Evolutionary conservation across 2,329 filamentous ascomycete genomes (phyloP).

Genomic region (Phoma sp.): DNA sequence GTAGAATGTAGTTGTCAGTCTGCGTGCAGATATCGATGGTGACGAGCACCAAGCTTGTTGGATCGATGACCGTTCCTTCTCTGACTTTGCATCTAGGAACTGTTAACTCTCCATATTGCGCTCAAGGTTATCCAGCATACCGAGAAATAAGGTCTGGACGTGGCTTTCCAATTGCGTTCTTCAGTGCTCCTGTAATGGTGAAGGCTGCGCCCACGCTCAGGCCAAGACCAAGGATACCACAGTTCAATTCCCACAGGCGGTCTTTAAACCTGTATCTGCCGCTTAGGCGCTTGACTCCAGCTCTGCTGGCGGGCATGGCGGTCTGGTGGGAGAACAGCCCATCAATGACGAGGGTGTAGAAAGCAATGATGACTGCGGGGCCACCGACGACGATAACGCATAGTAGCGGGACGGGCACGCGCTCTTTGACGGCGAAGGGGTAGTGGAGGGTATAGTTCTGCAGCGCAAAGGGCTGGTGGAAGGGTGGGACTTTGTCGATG

Average conservation of each 20-base stretch:
- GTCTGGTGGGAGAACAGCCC: constrained; percentile 62
- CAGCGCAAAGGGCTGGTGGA: constrained; percentile 64
- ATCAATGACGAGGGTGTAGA: constrained; percentile 65
- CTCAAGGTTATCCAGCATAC: constrained; percentile 36
- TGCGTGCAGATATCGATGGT: constrained; percentile 58
- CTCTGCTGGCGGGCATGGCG: constrained; percentile 33
- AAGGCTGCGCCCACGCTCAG: constrained; percentile 62
- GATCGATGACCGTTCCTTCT: constrained; percentile 9
- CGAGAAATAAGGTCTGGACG: constrained; percentile 65
- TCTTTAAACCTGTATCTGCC: constrained; percentile 61
- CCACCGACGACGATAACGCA: constrained; percentile 57
- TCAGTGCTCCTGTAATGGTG: constrained; percentile 63
- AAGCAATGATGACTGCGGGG: constrained; percentile 58
- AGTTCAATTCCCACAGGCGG: constrained; percentile 67
- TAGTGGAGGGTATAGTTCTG: constrained; percentile 64
- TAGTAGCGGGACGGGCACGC: constrained; percentile 59
- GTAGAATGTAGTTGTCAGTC: constrained; percentile 57
- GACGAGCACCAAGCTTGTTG: constrained; percentile 12
- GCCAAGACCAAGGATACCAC: constrained; percentile 63
- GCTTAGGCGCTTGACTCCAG: constrained; percentile 45
- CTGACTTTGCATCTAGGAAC: constrained; percentile 29
- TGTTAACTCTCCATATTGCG: constrained; percentile 7
- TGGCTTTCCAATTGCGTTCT: constrained; percentile 66
- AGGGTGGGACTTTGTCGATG: constrained; percentile 61
- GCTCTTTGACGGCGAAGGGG: constrained; percentile 62